These are phyloP conservation scores for Serendipita vermifera DNA, from an alignment of 768 basidiomycete genomes.

Conservation along the genomic window DNA sequence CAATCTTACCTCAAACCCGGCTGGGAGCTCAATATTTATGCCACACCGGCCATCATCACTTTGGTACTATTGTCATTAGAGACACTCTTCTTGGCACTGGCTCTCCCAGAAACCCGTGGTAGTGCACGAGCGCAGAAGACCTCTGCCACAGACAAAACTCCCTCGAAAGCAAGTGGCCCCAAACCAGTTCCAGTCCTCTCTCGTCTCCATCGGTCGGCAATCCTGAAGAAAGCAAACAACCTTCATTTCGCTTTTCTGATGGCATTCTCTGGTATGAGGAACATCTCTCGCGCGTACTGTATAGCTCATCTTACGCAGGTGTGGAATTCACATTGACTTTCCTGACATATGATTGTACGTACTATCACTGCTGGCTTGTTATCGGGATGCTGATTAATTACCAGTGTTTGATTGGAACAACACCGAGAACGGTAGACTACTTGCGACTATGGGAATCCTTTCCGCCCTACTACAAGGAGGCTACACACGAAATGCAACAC, in stretches of 20 bases:
- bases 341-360: slow-evolving; percentile 76
- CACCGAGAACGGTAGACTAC: slow-evolving; percentile 72
- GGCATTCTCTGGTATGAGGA: slow-evolving; percentile 56
- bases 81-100: slow-evolving; percentile 59
- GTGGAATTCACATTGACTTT: slow-evolving; percentile 96
- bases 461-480: slow-evolving; percentile 87
- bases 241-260: slow-evolving; percentile 79
- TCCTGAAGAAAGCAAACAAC: slow-evolving; percentile 46
- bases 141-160: slow-evolving; percentile 9
- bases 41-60: slow-evolving; percentile 75
- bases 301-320: too few species aligned
- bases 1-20: slow-evolving; percentile 26
- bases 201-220: slow-evolving; percentile 25
- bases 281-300: too few species aligned
- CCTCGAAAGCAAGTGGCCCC: not conserved
- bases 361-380: slow-evolving; percentile 10
- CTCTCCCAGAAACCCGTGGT: slow-evolving; percentile 78
- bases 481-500: slow-evolving; percentile 73
- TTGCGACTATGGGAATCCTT: slow-evolving; percentile 78
- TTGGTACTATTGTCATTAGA: slow-evolving; percentile 64
- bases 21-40: slow-evolving; percentile 74
- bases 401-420: slow-evolving; percentile 83
- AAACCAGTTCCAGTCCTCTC: slow-evolving; percentile 13
- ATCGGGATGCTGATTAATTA: not conserved
- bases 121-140: slow-evolving; percentile 15